Base-by-base conservation (phyloP, 2,329 filamentous ascomycete genomes). In the Amylocarpus encephaloides region DNA sequence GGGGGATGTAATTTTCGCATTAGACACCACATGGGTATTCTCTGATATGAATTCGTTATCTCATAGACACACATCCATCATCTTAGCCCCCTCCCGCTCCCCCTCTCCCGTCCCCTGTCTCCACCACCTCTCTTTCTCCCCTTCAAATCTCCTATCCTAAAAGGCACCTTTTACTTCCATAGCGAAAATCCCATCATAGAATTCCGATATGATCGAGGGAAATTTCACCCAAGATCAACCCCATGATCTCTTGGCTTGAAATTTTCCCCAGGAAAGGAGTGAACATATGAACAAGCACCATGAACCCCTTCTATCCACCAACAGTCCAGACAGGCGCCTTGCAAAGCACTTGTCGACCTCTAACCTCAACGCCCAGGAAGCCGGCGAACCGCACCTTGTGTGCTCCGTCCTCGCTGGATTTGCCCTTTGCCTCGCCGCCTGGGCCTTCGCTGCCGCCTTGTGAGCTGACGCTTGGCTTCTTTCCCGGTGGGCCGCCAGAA, bases 291-390 rank as follows among this genome's bases (percentile, higher is more conserved):
- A 26, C 22, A 26, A 26, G 22, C 7, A 26, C 22, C 7, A 26
- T 26, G 7, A 26, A 26, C 22, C 22, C 7, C 22, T 4, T 26
- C 22, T 26, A 26, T 7, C 22, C 22, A 47, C 63, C 64, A 52
- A 83, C 57, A 10, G 75, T 76, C 81, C 81, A 92, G 30, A 91
- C 83, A 12, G 86, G 86, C 16, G 87, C 84, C 70, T 89, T 89
- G 54, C 81, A 72, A 60, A 92, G 70, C 43, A 90, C 83, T 68
- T 87, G 87, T 52, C 86, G 79, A 18, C 86, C 85, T 55, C 85
- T 74, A 6, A 92, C 86, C 68, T 91, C 86, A 30, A 90, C 76
- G 15, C 78, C 79, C 50, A 90, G 68, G 65, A 91, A 92, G 5
- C 83, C 85, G 1, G 87, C 83, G 66, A 91, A 86, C 38, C 87